Conservation (phyloP, 1,284 basidiomycete species). For the Melampsora americana region DNA sequence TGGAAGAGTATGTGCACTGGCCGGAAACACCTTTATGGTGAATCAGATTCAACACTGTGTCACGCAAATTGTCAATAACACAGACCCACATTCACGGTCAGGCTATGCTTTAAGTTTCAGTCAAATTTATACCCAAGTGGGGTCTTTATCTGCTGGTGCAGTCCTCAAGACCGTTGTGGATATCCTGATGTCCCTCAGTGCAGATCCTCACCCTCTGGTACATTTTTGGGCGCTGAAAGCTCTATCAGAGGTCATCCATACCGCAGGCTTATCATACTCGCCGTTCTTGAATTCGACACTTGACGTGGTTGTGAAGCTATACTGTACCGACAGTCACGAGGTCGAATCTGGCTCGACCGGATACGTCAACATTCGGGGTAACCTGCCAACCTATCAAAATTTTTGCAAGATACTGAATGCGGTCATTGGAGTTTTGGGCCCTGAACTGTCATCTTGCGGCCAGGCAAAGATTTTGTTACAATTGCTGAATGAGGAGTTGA, state of each 20-base stretch:
- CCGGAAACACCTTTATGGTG: slow-evolving; percentile 79
- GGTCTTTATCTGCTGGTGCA: slow-evolving; percentile 86
- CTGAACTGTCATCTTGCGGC: slow-evolving; percentile 85
- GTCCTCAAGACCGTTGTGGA: slow-evolving; percentile 94
- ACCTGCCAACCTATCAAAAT: slow-evolving; percentile 84
- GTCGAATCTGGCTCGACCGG: slow-evolving; percentile 78
- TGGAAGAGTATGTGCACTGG: slow-evolving; percentile 78
- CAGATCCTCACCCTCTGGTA: slow-evolving; percentile 93
- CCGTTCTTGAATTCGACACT: slow-evolving; percentile 84
- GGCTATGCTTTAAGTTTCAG: slow-evolving; percentile 92
- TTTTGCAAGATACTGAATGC: slow-evolving; percentile 89
- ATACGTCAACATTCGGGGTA: slow-evolving; percentile 81
- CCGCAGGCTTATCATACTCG: slow-evolving; percentile 85
- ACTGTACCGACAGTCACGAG: slow-evolving; percentile 87
- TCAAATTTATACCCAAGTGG: slow-evolving; percentile 87
- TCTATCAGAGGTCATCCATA: slow-evolving; percentile 79
- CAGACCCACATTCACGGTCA: slow-evolving; percentile 85
- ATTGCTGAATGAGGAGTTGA: slow-evolving; percentile 80
- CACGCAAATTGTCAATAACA: slow-evolving; percentile 92
- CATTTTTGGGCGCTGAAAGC: slow-evolving; percentile 89
- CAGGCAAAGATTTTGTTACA: slow-evolving; percentile 77
- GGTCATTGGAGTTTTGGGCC: slow-evolving; percentile 87
- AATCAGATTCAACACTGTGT: slow-evolving; percentile 86
- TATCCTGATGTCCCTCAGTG: slow-evolving; percentile 88
- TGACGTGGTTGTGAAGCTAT: slow-evolving; percentile 85